Evolutionary conservation across 2,329 filamentous ascomycete species (phyloP).

Genomic region (Helotiales sp.): DNA sequence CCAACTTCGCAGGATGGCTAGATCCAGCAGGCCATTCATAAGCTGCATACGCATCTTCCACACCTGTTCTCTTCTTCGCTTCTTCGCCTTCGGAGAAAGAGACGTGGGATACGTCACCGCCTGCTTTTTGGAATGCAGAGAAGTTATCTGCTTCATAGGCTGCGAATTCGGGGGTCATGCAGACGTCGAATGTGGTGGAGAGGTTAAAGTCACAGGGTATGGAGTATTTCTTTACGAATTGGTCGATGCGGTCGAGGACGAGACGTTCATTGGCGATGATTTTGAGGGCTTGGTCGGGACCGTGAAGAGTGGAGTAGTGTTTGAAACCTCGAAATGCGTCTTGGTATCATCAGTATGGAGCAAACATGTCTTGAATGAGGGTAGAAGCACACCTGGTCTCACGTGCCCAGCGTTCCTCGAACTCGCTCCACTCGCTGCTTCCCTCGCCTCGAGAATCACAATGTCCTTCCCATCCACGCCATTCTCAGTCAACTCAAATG

Average conservation of each 20-base stretch:
- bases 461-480: constrained; percentile 25
- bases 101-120: constrained; percentile 45
- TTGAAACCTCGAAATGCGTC: constrained; percentile 50
- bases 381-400: constrained; percentile 21
- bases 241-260: constrained; percentile 41
- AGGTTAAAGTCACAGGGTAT: constrained; percentile 47
- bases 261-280: constrained; percentile 46
- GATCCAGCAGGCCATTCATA: constrained; percentile 53
- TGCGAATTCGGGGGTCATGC: constrained; percentile 47
- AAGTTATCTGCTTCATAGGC: constrained; percentile 43
- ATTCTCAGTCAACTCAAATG: constrained; percentile 22
- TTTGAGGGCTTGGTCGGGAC: constrained; percentile 44
- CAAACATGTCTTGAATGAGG: not conserved
- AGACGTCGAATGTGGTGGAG: constrained; percentile 49
- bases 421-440: constrained; percentile 35
- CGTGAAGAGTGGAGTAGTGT: constrained; percentile 43
- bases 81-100: constrained; percentile 41
- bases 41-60: constrained; percentile 42
- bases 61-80: constrained; percentile 39
- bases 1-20: constrained; percentile 49
- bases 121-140: constrained; percentile 40
- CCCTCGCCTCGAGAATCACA: constrained; percentile 35
- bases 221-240: constrained; percentile 42
- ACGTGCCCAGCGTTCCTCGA: constrained; percentile 38
- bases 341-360: not conserved